Percentiles rank a stretch among this genome's conserved stretches.
phyloP scores from a whole-genome alignment of 768 basidiomycete species.

The Naganishia vaughanmartiniae region DNA sequence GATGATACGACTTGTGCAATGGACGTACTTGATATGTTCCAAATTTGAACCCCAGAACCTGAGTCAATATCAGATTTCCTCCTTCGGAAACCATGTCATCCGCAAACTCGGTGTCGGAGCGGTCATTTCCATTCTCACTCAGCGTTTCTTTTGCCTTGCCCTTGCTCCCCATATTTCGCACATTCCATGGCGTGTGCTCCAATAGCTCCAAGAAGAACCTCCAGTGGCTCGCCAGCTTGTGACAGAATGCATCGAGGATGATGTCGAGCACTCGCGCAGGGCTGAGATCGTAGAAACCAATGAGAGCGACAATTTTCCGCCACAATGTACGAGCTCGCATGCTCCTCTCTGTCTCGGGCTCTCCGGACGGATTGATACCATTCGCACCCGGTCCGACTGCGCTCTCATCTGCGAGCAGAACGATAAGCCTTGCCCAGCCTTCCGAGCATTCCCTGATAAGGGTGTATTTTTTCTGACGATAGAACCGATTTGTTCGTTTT shows the following conservation, averaged over 20 bases:
- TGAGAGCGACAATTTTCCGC: constrained; percentile 53
- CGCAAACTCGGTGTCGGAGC: constrained; percentile 36
- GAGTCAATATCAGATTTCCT: constrained; percentile 56
- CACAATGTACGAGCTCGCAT: constrained; percentile 42
- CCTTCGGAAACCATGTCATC: constrained; percentile 26
- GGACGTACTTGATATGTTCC: constrained; percentile 72
- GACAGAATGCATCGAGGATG: constrained; percentile 83
- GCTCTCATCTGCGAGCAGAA: constrained; percentile 68
- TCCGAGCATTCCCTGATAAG: constrained; percentile 94
- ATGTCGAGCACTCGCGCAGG: constrained; percentile 91
- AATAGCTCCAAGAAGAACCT: constrained; percentile 84
- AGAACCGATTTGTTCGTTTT: constrained; percentile 44
- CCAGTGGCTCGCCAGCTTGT: constrained; percentile 76
- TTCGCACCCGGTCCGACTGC: constrained; percentile 29
- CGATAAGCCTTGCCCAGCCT: constrained; percentile 88
- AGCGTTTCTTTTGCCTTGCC: constrained; percentile 39
- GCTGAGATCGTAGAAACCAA: constrained; percentile 88
- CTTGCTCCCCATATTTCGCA: constrained; percentile 27
- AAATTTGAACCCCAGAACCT: constrained; percentile 98
- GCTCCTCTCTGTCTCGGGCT: constrained; percentile 2
- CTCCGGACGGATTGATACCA: constrained; percentile 20
- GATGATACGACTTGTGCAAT: constrained; percentile 34
- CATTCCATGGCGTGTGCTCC: constrained; percentile 78
- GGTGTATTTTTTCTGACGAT: constrained; percentile 89
- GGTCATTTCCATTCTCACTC: constrained; percentile 39